Base-by-base conservation (phyloP, 345 rosid species). In the Brassica napus region DNA sequence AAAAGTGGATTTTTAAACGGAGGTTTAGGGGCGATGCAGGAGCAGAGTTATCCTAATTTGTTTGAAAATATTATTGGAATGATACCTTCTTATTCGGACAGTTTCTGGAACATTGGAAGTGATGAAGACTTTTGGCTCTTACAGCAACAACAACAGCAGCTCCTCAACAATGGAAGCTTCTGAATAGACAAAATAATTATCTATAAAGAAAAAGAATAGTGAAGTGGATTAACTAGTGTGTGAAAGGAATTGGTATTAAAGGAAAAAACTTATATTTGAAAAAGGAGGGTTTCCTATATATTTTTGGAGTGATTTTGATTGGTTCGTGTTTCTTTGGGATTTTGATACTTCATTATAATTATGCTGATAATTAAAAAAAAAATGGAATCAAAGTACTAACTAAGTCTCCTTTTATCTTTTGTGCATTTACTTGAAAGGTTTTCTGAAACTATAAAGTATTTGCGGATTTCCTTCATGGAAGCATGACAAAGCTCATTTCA, bases 51-150 rank as follows among this genome's bases (percentile, higher is more conserved):
- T 6, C 85, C 73, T 12, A 63, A 62, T 4, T 87, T 89, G 89
- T 5, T 79, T 69, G 86, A 84, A 75, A 81, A 52, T 69, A 2
- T 24, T 52, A 63, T 79, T 49, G 90, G 85, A 28, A 89, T 58
- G 37, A 44, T 77, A 69, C 74, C 87, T 71, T 72, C 62, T 59
- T 64, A 34, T 35, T 59, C 88, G 2, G 89, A 90, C 88, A 89
- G 71, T 73, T 65, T 91, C 70, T 91, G 89, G 91, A 85, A 88
- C 72, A 31, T 31, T 28, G 67, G 47, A 37, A 65, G 66, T 77
- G 86, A 79, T 39, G 94, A 91, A 54, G 91, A 94, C 72, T 66
- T 86, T 30, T 89, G 85, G 89, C 85, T 81, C 82, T 83, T 84
- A 34, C 16, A 44, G 15, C 90, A 92, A 68, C 91, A 92, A 73